Evolutionary conservation across 208 protist species (phyloP).

Genomic region (Leishmania lainsoni): DNA sequence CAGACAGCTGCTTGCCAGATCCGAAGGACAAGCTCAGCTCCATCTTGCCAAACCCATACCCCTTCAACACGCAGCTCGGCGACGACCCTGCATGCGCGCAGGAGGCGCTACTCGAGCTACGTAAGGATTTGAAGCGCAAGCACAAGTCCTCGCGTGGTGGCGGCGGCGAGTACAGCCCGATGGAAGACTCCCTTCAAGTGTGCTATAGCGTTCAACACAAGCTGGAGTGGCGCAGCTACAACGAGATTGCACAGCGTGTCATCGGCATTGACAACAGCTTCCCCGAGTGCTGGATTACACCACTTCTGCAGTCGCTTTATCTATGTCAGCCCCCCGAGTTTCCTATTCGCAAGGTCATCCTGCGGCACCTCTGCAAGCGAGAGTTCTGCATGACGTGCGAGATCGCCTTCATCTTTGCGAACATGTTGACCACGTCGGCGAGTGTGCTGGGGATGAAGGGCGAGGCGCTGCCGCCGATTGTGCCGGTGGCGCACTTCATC

Average conservation of each 20-base stretch:
- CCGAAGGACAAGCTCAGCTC: conserved; percentile 84
- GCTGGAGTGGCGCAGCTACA: conserved; percentile 83
- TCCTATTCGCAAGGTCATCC: conserved; percentile 77
- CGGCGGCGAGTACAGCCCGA: conserved; percentile 68
- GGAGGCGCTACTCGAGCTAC: conserved; percentile 68
- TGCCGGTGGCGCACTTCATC: conserved; percentile 81
- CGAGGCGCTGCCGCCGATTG: conserved; percentile 77
- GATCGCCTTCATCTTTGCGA: conserved; percentile 84
- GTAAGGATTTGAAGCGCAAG: conserved; percentile 81
- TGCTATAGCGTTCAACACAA: conserved; percentile 86
- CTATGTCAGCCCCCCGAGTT: conserved; percentile 84
- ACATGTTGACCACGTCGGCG: conserved; percentile 79
- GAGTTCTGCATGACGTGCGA: conserved; percentile 92
- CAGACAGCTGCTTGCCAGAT: conserved; percentile 80
- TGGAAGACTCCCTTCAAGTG: conserved; percentile 80
- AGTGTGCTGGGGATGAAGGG: conserved; percentile 57
- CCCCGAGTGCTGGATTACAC: conserved; percentile 88
- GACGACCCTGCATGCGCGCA: conserved; percentile 79
- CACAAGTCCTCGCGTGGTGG: conserved; percentile 55
- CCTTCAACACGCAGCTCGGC: conserved; percentile 82
- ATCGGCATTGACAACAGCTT: conserved; percentile 90
- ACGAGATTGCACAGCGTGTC: conserved; percentile 76
- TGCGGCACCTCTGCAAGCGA: conserved; percentile 78
- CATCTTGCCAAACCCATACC: conserved; percentile 85
- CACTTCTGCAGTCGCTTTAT: conserved; percentile 85